phyloP scores from a whole-genome alignment of 208 protist genomes.

The Trypanosomatidae sp. region DNA sequence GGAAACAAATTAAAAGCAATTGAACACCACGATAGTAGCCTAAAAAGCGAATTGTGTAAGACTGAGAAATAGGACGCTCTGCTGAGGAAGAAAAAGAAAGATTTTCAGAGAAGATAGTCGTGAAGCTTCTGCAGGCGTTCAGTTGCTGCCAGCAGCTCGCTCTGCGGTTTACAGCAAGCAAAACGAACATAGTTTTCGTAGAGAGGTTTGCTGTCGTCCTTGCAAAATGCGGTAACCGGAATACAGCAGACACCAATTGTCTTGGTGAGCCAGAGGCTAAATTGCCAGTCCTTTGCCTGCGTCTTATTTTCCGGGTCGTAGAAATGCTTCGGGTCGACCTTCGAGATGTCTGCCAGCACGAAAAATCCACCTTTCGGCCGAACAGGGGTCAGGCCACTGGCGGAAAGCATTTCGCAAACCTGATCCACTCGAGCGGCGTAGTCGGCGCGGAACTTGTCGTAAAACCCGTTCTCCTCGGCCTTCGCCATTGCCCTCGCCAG shows the following conservation, averaged over 20 bases:
- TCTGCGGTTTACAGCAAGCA: constrained; percentile 88
- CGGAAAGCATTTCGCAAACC: constrained; percentile 39
- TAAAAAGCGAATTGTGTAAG: too few species aligned
- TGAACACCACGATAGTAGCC: too few species aligned
- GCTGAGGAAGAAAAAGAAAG: too few species aligned
- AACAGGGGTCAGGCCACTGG: constrained; percentile 45
- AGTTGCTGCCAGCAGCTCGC: constrained; percentile 51
- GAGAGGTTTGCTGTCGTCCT: constrained; percentile 35
- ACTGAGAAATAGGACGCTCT: too few species aligned
- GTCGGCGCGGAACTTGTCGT: constrained; percentile 35
- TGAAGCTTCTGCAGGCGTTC: constrained; percentile 55
- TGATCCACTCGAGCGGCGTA: constrained; percentile 51
- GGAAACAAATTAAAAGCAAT: too few species aligned
- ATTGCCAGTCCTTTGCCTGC: constrained; percentile 78
- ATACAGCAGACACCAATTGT: constrained; percentile 87
- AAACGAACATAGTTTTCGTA: constrained; percentile 84
- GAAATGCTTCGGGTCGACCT: constrained; percentile 68
- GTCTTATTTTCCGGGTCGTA: constrained; percentile 48
- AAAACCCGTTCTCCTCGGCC: constrained; percentile 59
- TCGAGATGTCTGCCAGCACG: constrained; percentile 78
- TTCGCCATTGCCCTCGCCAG: constrained; percentile 65
- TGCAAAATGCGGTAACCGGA: constrained; percentile 82
- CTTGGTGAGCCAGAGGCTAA: constrained; percentile 89
- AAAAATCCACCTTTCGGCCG: constrained; percentile 85
- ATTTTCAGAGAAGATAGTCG: constrained; percentile 35